A percentile compares a stretch with the other conserved stretches of the same genome.
phyloP scores from a whole-genome alignment of 768 basidiomycete species.

The Lentinula lateritia region DNA sequence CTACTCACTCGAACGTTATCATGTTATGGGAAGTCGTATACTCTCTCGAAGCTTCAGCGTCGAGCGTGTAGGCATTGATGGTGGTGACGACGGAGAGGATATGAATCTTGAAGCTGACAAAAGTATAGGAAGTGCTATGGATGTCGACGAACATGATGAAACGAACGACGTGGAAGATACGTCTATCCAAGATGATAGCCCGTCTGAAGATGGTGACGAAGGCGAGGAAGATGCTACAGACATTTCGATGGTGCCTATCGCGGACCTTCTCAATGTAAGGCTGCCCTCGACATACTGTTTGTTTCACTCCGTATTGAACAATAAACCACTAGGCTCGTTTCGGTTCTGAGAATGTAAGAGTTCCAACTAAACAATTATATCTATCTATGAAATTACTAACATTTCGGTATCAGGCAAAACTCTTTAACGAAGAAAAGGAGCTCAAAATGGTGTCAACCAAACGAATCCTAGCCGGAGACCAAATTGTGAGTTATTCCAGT shows the following conservation, averaged over 20 bases:
- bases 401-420: constrained; percentile 54
- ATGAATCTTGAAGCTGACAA: constrained; percentile 20
- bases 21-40: constrained; percentile 87
- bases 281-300: not conserved
- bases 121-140: constrained; percentile 34
- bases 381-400: not conserved
- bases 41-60: constrained; percentile 91
- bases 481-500: constrained; percentile 60
- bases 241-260: constrained; percentile 92
- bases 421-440: constrained; percentile 71
- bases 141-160: constrained; percentile 25
- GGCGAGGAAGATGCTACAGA: constrained; percentile 54
- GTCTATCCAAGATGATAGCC: constrained; percentile 11
- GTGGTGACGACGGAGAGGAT: constrained; percentile 26
- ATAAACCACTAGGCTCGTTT: constrained; percentile 51
- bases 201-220: constrained; percentile 17
- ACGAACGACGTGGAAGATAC: constrained; percentile 7
- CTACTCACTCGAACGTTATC: constrained; percentile 74
- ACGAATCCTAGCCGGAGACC: constrained; percentile 68
- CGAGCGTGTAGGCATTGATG: constrained; percentile 39
- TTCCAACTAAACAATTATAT: too few species aligned
- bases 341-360: constrained; percentile 75
- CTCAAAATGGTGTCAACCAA: constrained; percentile 82
- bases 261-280: constrained; percentile 78
- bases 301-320: not conserved